Conservation (phyloP, 2,329 filamentous ascomycete genomes). For the Lachnellula willkommii region DNA sequence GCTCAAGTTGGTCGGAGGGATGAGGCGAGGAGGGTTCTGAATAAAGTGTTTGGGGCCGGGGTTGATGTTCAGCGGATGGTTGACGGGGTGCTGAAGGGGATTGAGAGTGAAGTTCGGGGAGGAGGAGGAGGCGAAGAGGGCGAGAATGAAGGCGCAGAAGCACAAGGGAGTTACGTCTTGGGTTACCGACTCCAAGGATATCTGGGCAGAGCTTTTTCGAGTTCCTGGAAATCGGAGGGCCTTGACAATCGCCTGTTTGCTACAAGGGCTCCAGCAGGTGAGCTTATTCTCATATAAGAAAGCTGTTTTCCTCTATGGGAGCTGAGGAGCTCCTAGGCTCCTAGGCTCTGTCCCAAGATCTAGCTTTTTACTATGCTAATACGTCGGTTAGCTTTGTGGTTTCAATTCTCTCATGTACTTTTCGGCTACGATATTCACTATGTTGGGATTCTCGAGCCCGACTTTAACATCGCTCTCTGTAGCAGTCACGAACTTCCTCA, state of each 20-base stretch:
- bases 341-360: too few relatives aligned
- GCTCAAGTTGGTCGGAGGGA: slow-evolving; percentile 60
- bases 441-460: slow-evolving; percentile 72
- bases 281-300: too few relatives aligned
- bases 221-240: slow-evolving; percentile 66
- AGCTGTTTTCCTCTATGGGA: too few relatives aligned
- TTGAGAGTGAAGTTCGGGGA: slow-evolving; percentile 71
- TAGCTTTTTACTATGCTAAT: too few relatives aligned
- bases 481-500: slow-evolving; percentile 75
- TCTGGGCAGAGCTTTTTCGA: slow-evolving; percentile 49
- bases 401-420: slow-evolving; percentile 95
- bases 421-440: slow-evolving; percentile 72
- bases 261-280: slow-evolving; percentile 77
- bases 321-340: too few relatives aligned
- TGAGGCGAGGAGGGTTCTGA: slow-evolving; percentile 61
- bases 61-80: slow-evolving; percentile 44
- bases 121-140: slow-evolving; percentile 49
- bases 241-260: slow-evolving; percentile 74
- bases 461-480: slow-evolving; percentile 76
- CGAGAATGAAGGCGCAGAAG: slow-evolving; percentile 19
- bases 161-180: slow-evolving; percentile 21
- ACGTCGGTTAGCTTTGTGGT: slow-evolving; percentile 54
- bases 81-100: slow-evolving; percentile 58
- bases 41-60: slow-evolving; percentile 53
- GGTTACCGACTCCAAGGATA: slow-evolving; percentile 31